These are phyloP conservation scores for Maudiozyma bulderi DNA, from an alignment of 805 yeast species.

Conservation along the genomic window DNA sequence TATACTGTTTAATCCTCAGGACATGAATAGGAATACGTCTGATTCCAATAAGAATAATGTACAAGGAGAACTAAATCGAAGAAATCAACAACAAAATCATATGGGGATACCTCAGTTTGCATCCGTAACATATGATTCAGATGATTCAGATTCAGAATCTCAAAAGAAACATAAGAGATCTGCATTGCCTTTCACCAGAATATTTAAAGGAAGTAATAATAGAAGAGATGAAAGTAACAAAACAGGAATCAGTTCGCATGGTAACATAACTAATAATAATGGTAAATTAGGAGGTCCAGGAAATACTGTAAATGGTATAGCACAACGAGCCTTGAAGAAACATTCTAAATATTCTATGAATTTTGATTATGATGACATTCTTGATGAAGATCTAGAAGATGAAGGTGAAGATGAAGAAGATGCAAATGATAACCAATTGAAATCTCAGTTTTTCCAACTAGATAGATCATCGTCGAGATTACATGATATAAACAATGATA, in stretches of 20 bases:
- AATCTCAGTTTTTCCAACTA: constrained; percentile 19
- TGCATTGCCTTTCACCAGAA: constrained; percentile 17
- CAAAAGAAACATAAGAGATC: constrained; percentile 7
- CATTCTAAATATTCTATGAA: constrained; percentile 17
- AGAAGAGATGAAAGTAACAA: background rate
- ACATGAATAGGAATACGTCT: background rate
- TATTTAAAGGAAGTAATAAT: constrained; percentile 16
- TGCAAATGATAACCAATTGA: constrained; percentile 10
- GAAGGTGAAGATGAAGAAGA: constrained; percentile 25
- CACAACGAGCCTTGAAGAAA: background rate
- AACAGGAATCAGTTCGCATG: background rate
- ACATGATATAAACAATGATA: background rate
- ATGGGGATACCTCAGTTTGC: background rate
- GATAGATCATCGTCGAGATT: constrained; percentile 2
- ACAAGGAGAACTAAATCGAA: background rate
- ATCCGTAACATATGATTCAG: background rate
- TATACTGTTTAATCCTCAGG: background rate
- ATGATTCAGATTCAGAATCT: constrained; percentile 9
- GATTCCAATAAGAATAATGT: background rate
- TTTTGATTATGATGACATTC: constrained; percentile 25
- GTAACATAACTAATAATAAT: background rate
- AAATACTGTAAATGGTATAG: background rate
- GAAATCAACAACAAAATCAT: background rate
- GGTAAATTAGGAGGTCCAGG: too few relatives aligned
- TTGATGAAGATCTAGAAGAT: constrained; percentile 28